Evolutionary conservation across 2,329 filamentous ascomycete genomes (phyloP), one percentile per base, ranked within the genome.

Genomic region (Tolypocladium paradoxum): DNA sequence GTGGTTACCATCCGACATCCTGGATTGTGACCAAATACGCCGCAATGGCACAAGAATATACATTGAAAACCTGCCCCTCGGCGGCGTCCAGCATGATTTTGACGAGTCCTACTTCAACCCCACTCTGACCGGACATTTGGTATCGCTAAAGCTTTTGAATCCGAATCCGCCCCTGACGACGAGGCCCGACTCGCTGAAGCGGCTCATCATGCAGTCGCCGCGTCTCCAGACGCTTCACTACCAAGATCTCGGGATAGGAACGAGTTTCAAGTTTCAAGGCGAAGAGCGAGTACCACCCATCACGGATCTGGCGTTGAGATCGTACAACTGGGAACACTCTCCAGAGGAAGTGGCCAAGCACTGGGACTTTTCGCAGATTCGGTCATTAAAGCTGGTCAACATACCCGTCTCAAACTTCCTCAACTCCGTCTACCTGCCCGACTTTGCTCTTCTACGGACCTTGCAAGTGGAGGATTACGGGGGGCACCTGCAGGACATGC

Each of bases 241-340:
- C 56, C 62, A 69, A 33, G 74, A 75, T 51, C 61, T 70, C 12
- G 73, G 73, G 1, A 72, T 75, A 52, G 74, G 74, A 4, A 74
- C 70, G 16, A 69, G 64, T 46, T 76, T 78, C 57, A 55, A 55
- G 2, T 77, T 78, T 34, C 38, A 51, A 0, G 55, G 55, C 0
- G 62, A 60, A 20, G 74, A 78, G 52, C 65, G 71, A 12, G 60
- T 78, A 27, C 75, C 76, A 1, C 61, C 74, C 0, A 59, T 78
- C 6, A 59, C 58, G 22, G 67, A 73, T 8, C 62, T 78, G 4
- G 62, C 60, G 1, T 61, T 79, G 37, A 69, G 68, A 49, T 76
- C 72, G 2, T 78, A 79, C 56, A 71, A 77, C 62, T 78, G 76
- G 76, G 63, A 68, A 11, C 76, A 78, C 56, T 62, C 62, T 1